Percentiles rank a stretch among this genome's conserved stretches.
These are phyloP conservation scores for Serendipita vermifera DNA, from an alignment of 768 basidiomycete genomes.

Conservation along the genomic window DNA sequence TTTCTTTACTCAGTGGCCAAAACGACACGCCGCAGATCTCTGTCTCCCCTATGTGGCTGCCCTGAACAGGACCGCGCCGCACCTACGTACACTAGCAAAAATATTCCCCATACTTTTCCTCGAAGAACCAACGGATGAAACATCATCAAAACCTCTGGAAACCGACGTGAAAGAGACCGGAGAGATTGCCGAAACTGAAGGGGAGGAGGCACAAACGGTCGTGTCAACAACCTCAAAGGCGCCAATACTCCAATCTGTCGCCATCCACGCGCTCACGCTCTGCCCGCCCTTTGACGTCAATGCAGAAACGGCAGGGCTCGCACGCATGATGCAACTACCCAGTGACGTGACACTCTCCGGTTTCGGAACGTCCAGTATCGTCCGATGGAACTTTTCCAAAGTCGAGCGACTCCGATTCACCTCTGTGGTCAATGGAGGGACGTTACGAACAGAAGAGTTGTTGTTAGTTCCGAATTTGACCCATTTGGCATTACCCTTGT, in stretches of 20 bases:
- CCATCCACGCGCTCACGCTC: slow-evolving; percentile 8
- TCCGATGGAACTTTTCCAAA: neutral
- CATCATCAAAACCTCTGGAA: neutral
- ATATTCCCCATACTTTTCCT: slow-evolving; percentile 4
- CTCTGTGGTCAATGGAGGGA: slow-evolving; percentile 3
- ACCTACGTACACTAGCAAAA: slow-evolving; percentile 5
- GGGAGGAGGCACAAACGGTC: neutral
- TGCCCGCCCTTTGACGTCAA: neutral
- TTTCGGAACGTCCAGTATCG: neutral
- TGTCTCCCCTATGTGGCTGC: slow-evolving; percentile 1
- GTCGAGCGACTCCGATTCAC: slow-evolving; percentile 6
- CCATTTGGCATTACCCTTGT: slow-evolving; percentile 1
- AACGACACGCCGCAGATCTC: neutral
- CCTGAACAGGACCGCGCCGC: neutral
- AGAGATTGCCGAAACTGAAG: neutral
- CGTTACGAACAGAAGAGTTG: neutral
- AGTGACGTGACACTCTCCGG: neutral
- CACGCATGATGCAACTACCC: neutral
- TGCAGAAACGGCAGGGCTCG: no score
- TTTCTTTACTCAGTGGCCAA: slow-evolving; percentile 8
- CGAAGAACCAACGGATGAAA: neutral
- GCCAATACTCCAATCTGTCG: neutral
- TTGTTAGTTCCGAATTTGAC: neutral
- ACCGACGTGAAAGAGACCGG: neutral
- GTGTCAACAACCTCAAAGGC: neutral